Evolutionary conservation across 768 basidiomycete genomes (phyloP), one percentile per base, ranked within the genome.

Genomic region (Cystobasidium tubakii): DNA sequence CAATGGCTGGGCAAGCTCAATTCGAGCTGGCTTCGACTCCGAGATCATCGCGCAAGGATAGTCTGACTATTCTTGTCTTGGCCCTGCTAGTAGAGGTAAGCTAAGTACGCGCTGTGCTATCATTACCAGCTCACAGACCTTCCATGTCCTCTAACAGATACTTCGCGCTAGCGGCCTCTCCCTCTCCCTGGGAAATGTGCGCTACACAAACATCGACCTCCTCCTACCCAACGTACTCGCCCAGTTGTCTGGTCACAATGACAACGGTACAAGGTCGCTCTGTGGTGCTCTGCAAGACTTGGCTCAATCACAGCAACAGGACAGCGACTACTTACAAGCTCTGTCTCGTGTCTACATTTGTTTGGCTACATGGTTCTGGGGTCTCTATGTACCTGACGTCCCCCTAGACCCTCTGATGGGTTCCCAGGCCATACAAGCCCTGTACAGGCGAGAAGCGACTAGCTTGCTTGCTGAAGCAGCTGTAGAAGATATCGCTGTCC

Each of bases 371-470:
- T 76, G 88, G 67, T 81, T 93, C 29, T 79, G 92, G 27, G 83
- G 88, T 1, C 84, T 94, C 23, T 88, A 89, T 78, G 84, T 98
- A 44, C 92, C 96, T 0, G 86, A 91, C 80, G 82, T 86, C 1
- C 92, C 94, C 1, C 82, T 97, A 62, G 96, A 99, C 80, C 96
- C 96, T 31, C 87, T 88, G 7, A 87, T 87, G 27, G 85, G 88
- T 39, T 84, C 87, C 67, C 84, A 65, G 7, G 72, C 62, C 3
- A 1, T 31, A n/a, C 7, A 23, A 6, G 12, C 43, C 33, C 76
- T 74, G 73, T 57, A 76, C 23, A 50, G 29, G 1, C 75, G 77
- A 6, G 77, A 76, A 39, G 31, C 29, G 34, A 2, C 6, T 2
- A 50, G 21, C 25, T 54, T 54, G 31, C 34, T 53, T n/a, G 66